Evolutionary conservation across 345 rosid genomes (phyloP), one percentile per base, ranked within the genome.

Genomic region (Orychophragmus violaceus): DNA sequence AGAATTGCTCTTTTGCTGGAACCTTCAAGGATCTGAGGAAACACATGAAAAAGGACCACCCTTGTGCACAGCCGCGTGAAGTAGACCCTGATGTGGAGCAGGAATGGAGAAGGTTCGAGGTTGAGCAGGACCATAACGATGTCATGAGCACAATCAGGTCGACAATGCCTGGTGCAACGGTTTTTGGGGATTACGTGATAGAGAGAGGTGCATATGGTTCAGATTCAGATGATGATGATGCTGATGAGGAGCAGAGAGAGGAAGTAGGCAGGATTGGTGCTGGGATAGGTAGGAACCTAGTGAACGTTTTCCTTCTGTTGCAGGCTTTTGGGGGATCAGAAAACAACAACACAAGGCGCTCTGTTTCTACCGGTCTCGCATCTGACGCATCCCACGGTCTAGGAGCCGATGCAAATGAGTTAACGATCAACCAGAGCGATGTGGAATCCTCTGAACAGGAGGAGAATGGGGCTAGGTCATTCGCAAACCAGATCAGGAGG

Each of bases 151-250:
- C n/a, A n/a, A n/a, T n/a, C n/a, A n/a, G n/a, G n/a, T n/a, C n/a
- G 18, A 57, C 46, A 2, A 35, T 35, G 62, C 62, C 45, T 57
- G 62, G 62, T 21, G 62, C 62, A 22, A 35, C 29, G 29, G 46
- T 57, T 35, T 35, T 57, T 36, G 62, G 62, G 29, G 46, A 57
- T 35, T 57, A 57, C 45, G 45, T 57, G 45, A 57, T 57, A 35
- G 46, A 57, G 45, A 57, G 62, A 35, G 62, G 62, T 59, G 35
- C 64, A 14, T 39, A 59, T 19, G 64, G 64, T 10, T 59, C 64
- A 8, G 50, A 59, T 39, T 59, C 64, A 39, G 64, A 59, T 5
- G 32, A n/a, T n/a, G n/a, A n/a, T n/a, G n/a, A n/a, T 10, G 25
- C 10, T 5, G 59, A 55, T 10, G 61, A 22, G 0, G 53, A 19